phyloP scores from a whole-genome alignment of 495 filamentous ascomycete species.

The Tuber indicum region DNA sequence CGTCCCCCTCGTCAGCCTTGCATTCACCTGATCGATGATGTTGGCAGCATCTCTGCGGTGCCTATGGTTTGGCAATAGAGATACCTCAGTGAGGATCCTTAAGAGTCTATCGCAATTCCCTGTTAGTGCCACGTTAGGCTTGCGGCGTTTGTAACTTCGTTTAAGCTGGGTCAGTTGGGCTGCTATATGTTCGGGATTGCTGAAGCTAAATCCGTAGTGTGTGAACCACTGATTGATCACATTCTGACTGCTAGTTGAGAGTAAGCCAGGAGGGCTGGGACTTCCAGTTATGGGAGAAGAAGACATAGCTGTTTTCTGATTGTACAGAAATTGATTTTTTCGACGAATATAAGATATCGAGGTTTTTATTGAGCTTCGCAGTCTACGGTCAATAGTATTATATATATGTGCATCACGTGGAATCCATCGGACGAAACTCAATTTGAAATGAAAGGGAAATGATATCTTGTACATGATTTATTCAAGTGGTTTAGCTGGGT shows the following conservation, averaged over 20 bases:
- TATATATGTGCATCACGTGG: neutral
- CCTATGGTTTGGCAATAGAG: neutral
- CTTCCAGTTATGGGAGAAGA: neutral
- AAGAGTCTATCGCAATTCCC: neutral
- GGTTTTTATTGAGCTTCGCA: neutral
- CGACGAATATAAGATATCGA: neutral
- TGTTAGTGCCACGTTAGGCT: neutral
- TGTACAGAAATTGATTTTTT: neutral
- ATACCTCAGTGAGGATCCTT: neutral
- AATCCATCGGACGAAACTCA: too few species aligned
- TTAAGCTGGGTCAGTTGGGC: neutral
- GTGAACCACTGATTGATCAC: neutral
- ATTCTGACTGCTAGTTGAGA: neutral
- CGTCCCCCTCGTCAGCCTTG: neutral
- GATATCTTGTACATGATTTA: slow-evolving; percentile 2
- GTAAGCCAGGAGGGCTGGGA: neutral
- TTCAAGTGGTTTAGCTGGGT: neutral
- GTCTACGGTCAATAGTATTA: neutral
- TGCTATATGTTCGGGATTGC: neutral
- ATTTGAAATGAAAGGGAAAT: neutral
- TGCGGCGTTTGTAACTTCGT: neutral
- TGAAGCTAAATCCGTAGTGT: neutral
- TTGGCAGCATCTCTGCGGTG: neutral
- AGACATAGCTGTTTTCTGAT: neutral
- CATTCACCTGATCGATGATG: neutral